Evolutionary conservation across 352 stramenopile species (phyloP), one percentile per base, ranked within the genome.

Genomic region (Pythium guiyangense): DNA sequence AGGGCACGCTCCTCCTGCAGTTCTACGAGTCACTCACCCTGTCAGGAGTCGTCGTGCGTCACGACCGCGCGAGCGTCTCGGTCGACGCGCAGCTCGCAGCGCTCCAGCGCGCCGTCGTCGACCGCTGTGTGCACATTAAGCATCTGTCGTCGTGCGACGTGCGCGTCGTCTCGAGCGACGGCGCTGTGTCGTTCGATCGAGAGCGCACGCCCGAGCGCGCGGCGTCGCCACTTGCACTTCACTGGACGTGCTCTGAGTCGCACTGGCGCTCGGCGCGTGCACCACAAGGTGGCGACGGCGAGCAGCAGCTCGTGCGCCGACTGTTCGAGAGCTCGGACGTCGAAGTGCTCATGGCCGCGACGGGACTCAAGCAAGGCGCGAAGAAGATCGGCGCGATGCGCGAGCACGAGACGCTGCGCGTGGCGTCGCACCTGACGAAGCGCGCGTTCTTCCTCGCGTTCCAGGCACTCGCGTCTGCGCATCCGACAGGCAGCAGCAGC

Each of bases 1-100:
- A 97, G 52, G 92, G 93, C 50, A 70, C 62, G 9, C 51, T 92
- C 43, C 58, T 94, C 42, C 60, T 84, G 47, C 71, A 77, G 39
- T 90, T 74, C 69, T 91, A 79, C 52, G 77, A 84, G 27, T 79
- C 79, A 0, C 25, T 94, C 10, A 62, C 65, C 18, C 52, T 90
- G 2, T 54, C 29, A 26, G 84, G 79, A 0, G 63, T 90, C 40
- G 54, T 85, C 39, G 73, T 90, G 3, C 73, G 64, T 6, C 48
- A 60, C 52, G 82, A 92, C 40, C 48, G 63, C 2, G 18, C 60
- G 42, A 66, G 67, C 8, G 51, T 70, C 20, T 86, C 79, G 10
- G 12, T 57, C 4, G 53, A 40, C 0, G 71, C 69, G 17, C 81
- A 91, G 52, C 59, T 70, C 25, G 29, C 64, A 29, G 77, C 79